These are phyloP conservation scores for Claviceps citrina DNA, from an alignment of 2,329 filamentous ascomycete genomes.

Conservation along the genomic window DNA sequence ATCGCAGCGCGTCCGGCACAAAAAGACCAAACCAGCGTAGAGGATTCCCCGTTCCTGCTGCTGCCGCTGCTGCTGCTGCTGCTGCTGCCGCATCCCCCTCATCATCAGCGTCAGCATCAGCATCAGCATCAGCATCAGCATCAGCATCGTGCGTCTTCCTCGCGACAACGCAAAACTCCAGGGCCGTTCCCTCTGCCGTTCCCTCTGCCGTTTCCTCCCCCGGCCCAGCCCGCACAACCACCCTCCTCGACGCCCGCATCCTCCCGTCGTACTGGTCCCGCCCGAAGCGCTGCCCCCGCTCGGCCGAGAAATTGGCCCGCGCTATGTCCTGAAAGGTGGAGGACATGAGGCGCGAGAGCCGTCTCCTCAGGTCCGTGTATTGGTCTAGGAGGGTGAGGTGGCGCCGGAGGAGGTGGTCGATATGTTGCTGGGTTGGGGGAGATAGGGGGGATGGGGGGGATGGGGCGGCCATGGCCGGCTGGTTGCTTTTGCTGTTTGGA, in stretches of 20 bases:
- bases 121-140: too few species aligned
- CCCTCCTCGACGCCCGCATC: slow-evolving; percentile 44
- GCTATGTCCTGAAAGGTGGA: slow-evolving; percentile 45
- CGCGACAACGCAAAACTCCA: too few species aligned
- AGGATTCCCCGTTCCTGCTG: slow-evolving; percentile 22
- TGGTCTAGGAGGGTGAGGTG: slow-evolving; percentile 53
- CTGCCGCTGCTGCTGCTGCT: too few species aligned
- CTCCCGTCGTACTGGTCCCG: slow-evolving; percentile 57
- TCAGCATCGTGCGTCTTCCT: too few species aligned
- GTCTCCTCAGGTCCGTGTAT: slow-evolving; percentile 44
- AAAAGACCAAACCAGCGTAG: slow-evolving; percentile 42
- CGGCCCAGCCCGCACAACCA: too few species aligned
- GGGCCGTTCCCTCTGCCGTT: too few species aligned
- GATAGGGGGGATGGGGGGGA: not conserved
- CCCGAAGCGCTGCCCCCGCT: slow-evolving; percentile 48
- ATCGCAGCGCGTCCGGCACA: slow-evolving; percentile 34
- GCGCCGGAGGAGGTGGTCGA: slow-evolving; percentile 48
- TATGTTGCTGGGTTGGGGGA: slow-evolving; percentile 17
- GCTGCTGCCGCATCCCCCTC: too few species aligned
- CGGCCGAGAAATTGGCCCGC: slow-evolving; percentile 60
- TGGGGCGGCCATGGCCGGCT: not conserved
- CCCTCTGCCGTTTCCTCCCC: too few species aligned
- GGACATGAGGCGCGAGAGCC: slow-evolving; percentile 38
- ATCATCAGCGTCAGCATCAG: too few species aligned
- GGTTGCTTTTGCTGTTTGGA: not conserved